Conservation (phyloP, 495 filamentous ascomycete genomes). For the Neurospora intermedia region DNA sequence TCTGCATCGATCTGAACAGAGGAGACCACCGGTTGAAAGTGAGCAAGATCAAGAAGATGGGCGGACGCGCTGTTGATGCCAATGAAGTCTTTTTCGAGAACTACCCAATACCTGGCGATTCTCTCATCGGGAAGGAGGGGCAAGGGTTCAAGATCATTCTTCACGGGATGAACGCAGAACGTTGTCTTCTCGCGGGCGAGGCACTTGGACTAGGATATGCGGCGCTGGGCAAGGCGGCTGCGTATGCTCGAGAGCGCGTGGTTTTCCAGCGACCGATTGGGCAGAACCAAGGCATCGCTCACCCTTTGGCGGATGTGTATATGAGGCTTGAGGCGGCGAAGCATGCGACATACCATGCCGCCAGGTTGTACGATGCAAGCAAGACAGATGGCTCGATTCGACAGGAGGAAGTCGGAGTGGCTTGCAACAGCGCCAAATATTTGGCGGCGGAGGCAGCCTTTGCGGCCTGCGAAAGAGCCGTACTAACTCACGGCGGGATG, state of each 20-base stretch:
- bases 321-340: conserved; percentile 77
- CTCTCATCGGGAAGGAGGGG: conserved; percentile 57
- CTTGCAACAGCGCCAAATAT: conserved; percentile 68
- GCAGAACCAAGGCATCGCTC: conserved; percentile 63
- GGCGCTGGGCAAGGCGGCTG: conserved; percentile 51
- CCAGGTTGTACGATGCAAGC: conserved; percentile 56
- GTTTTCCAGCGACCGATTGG: conserved; percentile 66
- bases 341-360: conserved; percentile 66
- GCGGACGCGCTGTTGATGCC: conserved; percentile 65
- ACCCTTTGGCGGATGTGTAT: conserved; percentile 62
- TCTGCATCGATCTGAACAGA: conserved; percentile 64
- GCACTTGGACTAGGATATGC: conserved; percentile 68
- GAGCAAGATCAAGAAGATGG: conserved; percentile 71
- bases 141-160: conserved; percentile 68
- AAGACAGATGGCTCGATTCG: conserved; percentile 43
- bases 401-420: conserved; percentile 56
- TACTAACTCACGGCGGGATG: conserved; percentile 62
- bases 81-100: conserved; percentile 79
- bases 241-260: conserved; percentile 56
- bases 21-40: conserved; percentile 47
- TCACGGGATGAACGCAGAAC: conserved; percentile 78
- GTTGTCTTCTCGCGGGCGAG: conserved; percentile 66
- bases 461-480: conserved; percentile 59
- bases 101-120: conserved; percentile 49
- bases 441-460: conserved; percentile 72